phyloP scores from a whole-genome alignment of 2,329 filamentous ascomycete genomes.

The Hyphodiscus sp. region DNA sequence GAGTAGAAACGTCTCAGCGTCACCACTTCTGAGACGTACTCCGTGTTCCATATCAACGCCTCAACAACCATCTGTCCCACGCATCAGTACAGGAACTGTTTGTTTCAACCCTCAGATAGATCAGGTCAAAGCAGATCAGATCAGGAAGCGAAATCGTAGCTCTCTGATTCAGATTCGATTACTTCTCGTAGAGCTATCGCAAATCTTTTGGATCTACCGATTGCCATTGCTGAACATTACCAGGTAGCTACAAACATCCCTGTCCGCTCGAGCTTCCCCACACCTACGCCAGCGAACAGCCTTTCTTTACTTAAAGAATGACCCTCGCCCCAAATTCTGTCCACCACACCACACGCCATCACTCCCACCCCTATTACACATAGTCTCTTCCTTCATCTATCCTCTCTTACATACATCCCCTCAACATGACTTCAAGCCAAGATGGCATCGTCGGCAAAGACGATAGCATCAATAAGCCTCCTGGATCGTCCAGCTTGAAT shows the following conservation, averaged over 20 bases:
- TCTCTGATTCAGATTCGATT: not conserved
- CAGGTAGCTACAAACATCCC: too few species aligned
- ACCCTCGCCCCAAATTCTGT: too few species aligned
- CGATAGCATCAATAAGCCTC: not conserved
- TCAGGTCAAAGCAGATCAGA: too few species aligned
- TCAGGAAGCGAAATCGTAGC: not conserved
- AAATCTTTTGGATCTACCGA: not conserved
- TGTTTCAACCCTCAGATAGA: not conserved
- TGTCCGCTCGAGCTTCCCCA: not conserved
- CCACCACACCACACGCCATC: not conserved
- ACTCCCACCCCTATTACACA: not conserved
- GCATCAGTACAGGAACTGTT: not conserved
- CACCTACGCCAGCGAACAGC: not conserved
- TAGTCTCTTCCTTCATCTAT: not conserved
- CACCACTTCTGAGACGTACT: not conserved
- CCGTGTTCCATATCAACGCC: not conserved
- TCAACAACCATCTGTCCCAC: not conserved
- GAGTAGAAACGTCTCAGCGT: not conserved
- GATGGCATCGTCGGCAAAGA: not conserved
- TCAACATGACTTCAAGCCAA: not conserved
- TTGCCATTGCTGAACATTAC: too few species aligned
- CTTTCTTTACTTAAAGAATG: not conserved
- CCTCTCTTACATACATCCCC: not conserved
- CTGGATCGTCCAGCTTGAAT: not conserved
- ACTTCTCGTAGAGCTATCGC: not conserved